These are phyloP conservation scores for Pleurotus salmoneostramineus DNA, from an alignment of 768 basidiomycete genomes.

Conservation along the genomic window DNA sequence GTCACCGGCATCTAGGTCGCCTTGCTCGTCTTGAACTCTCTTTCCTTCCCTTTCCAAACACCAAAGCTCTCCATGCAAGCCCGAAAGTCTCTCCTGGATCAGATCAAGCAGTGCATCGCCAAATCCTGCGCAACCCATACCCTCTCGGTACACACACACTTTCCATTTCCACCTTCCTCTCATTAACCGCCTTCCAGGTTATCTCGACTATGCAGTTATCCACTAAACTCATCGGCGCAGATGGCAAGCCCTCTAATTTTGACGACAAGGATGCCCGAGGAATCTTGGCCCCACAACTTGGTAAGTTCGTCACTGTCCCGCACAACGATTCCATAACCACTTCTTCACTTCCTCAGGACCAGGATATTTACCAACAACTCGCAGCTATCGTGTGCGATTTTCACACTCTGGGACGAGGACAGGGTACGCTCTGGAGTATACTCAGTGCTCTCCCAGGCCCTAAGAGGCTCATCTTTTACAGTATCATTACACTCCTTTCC, in stretches of 20 bases:
- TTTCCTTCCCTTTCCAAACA: slow-evolving; percentile 65
- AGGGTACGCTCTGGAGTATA: slow-evolving; percentile 25
- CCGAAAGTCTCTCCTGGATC: slow-evolving; percentile 42
- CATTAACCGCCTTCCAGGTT: slow-evolving; percentile 28
- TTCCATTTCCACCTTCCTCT: neutral
- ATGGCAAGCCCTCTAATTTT: slow-evolving; percentile 64
- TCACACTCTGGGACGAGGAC: slow-evolving; percentile 26
- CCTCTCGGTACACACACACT: slow-evolving; percentile 38
- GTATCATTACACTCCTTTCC: neutral
- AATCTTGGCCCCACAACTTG: slow-evolving; percentile 63
- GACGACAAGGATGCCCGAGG: slow-evolving; percentile 54
- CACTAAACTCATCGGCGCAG: slow-evolving; percentile 60
- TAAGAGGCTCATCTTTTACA: neutral
- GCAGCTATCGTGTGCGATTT: slow-evolving; percentile 32
- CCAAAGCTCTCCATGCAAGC: slow-evolving; percentile 30
- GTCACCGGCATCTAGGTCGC: slow-evolving; percentile 34
- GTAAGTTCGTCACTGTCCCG: slow-evolving; percentile 25
- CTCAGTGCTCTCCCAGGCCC: neutral
- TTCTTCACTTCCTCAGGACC: slow-evolving; percentile 19
- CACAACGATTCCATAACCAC: no score
- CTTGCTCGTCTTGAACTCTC: slow-evolving; percentile 61
- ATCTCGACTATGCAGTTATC: slow-evolving; percentile 67
- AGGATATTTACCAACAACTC: slow-evolving; percentile 33
- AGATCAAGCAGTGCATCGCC: slow-evolving; percentile 49
- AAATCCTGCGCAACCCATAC: slow-evolving; percentile 41